Percentiles rank a stretch among this genome's conserved stretches.
phyloP scores from a whole-genome alignment of 306 rosid species.

The Citrullus colocynthis region DNA sequence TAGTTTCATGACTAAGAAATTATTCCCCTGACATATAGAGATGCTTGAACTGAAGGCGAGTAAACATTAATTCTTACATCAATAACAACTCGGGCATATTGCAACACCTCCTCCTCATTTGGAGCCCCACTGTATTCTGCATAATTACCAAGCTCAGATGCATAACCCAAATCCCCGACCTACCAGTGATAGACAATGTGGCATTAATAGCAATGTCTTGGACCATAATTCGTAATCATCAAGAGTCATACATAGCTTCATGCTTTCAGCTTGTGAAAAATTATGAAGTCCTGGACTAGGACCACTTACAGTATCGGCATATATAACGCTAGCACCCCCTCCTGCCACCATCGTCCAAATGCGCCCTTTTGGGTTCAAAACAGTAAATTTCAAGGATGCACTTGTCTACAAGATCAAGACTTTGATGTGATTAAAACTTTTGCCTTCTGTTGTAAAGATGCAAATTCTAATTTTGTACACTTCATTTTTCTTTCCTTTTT shows the following conservation, averaged over 20 bases:
- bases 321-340: constrained; percentile 88
- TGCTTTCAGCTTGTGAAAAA: constrained; percentile 4
- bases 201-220: not conserved
- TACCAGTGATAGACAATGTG: constrained; percentile 2
- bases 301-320: constrained; percentile 68
- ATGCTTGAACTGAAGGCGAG: constrained; percentile 10
- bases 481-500: not conserved
- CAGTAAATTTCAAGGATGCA: constrained; percentile 71
- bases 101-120: constrained; percentile 87
- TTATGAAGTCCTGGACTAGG: not conserved
- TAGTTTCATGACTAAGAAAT: not conserved
- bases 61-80: constrained; percentile 36
- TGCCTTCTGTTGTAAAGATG: not conserved
- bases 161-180: constrained; percentile 93
- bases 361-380: constrained; percentile 79
- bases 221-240: not conserved
- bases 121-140: constrained; percentile 97
- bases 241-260: not conserved
- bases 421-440: constrained; percentile 5
- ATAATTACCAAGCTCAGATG: constrained; percentile 90
- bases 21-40: not conserved
- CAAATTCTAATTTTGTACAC: not conserved
- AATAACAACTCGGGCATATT: constrained; percentile 73
- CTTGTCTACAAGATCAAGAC: constrained; percentile 48
- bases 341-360: constrained; percentile 96